Conservation (phyloP, 2,329 filamentous ascomycete genomes). For the Diplodia mutila region DNA sequence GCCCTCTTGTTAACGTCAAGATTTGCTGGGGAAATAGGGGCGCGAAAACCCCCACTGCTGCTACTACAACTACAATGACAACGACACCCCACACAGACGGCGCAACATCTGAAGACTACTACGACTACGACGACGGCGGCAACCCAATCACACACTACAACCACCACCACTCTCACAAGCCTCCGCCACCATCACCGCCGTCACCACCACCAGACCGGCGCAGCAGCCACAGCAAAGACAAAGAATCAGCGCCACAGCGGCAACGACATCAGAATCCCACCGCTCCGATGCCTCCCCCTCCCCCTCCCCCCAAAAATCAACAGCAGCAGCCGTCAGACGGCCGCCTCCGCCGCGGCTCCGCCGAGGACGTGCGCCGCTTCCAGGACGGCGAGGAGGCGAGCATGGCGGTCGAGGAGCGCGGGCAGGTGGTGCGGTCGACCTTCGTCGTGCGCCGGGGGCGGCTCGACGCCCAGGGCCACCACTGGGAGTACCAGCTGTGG, state of each 20-base stretch:
- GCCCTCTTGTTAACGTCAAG: background rate
- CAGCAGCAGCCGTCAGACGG: no score
- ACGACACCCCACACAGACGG: background rate
- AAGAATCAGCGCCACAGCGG: no score
- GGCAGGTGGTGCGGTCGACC: background rate
- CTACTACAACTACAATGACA: background rate
- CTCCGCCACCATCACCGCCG: no score
- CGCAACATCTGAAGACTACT: background rate
- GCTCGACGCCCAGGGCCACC: background rate
- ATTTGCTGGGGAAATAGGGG: background rate
- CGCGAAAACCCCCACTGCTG: background rate
- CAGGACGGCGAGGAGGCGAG: conserved; percentile 15
- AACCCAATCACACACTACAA: no score
- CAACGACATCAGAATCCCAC: no score
- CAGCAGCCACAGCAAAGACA: background rate
- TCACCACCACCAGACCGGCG: no score
- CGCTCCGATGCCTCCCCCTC: no score
- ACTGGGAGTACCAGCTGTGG: conserved; percentile 23
- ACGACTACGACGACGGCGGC: background rate
- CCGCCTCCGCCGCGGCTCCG: background rate
- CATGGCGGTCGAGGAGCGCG: conserved; percentile 13
- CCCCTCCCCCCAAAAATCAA: no score
- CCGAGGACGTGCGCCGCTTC: conserved; percentile 15
- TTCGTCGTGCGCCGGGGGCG: conserved; percentile 11
- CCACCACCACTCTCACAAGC: no score